Conservation (phyloP, 805 yeast genomes). For the fission yeast (Schizosaccharomyces pombe) region DNA sequence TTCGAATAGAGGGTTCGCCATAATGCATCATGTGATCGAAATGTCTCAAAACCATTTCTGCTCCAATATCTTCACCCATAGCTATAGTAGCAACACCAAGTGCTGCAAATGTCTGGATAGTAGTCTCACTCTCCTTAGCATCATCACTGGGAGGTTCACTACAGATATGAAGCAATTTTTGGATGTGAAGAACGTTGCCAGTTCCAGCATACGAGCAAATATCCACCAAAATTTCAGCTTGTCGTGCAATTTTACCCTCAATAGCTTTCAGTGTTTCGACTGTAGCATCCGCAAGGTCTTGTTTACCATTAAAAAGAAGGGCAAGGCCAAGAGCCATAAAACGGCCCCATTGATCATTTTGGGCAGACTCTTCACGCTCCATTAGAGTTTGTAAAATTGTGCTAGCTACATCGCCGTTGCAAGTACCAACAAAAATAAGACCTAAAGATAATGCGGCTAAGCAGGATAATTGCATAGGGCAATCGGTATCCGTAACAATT, state of each 20-base stretch:
- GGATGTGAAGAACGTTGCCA: constrained; percentile 88
- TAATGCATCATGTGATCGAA: constrained; percentile 95
- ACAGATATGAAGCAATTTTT: constrained; percentile 69
- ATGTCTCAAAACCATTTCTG: constrained; percentile 90
- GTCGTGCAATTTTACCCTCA: constrained; percentile 79
- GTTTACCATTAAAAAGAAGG: constrained; percentile 73
- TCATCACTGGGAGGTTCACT: constrained; percentile 12
- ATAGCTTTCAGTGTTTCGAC: constrained; percentile 83
- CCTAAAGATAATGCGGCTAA: constrained; percentile 82
- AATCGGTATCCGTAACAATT: constrained; percentile 50
- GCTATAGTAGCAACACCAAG: constrained; percentile 85
- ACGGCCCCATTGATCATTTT: constrained; percentile 66
- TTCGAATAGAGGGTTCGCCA: constrained; percentile 71
- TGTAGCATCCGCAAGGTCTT: constrained; percentile 71
- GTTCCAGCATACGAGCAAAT: constrained; percentile 94
- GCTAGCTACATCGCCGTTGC: constrained; percentile 85
- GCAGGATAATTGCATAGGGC: constrained; percentile 55
- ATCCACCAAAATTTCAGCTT: constrained; percentile 69
- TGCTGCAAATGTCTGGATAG: constrained; percentile 62
- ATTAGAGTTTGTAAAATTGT: constrained; percentile 71
- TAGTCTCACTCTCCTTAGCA: constrained; percentile 19
- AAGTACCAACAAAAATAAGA: constrained; percentile 84
- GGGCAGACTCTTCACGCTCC: constrained; percentile 58
- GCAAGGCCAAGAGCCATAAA: constrained; percentile 86
- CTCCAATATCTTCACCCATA: constrained; percentile 95